These are phyloP conservation scores for Jaminaea rosea DNA, from an alignment of 1,284 basidiomycete genomes.

Conservation along the genomic window DNA sequence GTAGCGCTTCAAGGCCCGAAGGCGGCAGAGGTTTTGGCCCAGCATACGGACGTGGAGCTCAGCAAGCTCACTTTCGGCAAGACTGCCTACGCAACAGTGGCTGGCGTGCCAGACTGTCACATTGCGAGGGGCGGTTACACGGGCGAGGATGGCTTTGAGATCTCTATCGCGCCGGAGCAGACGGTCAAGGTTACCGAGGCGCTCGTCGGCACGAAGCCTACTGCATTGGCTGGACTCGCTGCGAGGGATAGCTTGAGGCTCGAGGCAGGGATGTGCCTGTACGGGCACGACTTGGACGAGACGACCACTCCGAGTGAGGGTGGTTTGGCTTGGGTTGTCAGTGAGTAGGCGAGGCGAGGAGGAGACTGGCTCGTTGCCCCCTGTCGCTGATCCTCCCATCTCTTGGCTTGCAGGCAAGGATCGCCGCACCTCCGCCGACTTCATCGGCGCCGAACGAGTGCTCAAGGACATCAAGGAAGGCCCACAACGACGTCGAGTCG, in stretches of 20 bases:
- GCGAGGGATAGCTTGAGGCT: conserved; percentile 85
- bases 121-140: conserved; percentile 96
- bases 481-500: conserved; percentile 69
- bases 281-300: conserved; percentile 88
- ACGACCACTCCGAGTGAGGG: conserved; percentile 73
- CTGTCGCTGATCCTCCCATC: background rate
- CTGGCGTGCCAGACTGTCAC: conserved; percentile 57
- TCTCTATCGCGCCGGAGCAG: conserved; percentile 74
- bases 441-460: conserved; percentile 76
- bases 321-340: conserved; percentile 83
- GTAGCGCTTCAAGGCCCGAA: conserved; percentile 84
- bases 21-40: conserved; percentile 67
- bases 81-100: conserved; percentile 53
- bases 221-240: conserved; percentile 80
- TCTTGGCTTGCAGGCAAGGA: conserved; percentile 63
- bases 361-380: background rate
- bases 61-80: conserved; percentile 43
- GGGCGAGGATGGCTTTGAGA: conserved; percentile 97
- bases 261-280: conserved; percentile 96
- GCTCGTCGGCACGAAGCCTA: conserved; percentile 57
- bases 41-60: conserved; percentile 61
- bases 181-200: conserved; percentile 65
- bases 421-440: conserved; percentile 59
- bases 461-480: conserved; percentile 66
- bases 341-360: conserved; percentile 49